Evolutionary conservation across 2,329 filamentous ascomycete species (phyloP), one percentile per base, ranked within the genome.

Genomic region (Penicillium glabrum): DNA sequence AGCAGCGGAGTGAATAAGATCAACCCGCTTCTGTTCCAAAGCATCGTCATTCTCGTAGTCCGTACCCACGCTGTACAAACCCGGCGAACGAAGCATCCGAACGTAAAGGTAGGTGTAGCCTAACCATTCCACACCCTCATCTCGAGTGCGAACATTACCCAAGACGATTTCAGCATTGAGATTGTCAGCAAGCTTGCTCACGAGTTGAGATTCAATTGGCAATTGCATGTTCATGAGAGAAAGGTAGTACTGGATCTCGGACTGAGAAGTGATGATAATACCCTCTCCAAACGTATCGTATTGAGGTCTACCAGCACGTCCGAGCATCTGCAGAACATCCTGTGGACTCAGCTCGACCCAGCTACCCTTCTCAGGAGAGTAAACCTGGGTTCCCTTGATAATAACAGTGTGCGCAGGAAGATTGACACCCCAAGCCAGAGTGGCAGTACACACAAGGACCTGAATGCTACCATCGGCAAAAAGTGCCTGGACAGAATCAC

Each of bases 361-460:
- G 74, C 90, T 95, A 79, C 95, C 95, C 79, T 97, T 98, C 73
- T 99, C 95, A 0, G 95, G 95, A 0, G 95, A 98, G 77, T 99
- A 99, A 21, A 99, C 89, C 70, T 96, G 92, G 1, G 95, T 99
- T 54, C 95, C 95, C 77, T 99, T 99, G 80, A 99, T 99, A 71
- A 99, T 93, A 69, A 99, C 95, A 1, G 95, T 98, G 71, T 99
- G 95, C 2, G 95, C 95, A 5, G 95, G 95, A 70, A 99, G 79
- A 75, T 99, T 99, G 71, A 99, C 95, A 86, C 95, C 95, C 95
- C 95, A 99, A 24, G 95, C 95, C 52, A 99, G 82, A n/a, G 95
- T 99, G 39, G 96, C 93, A 39, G 95, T 99, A 76, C 92, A 98
- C 35, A 98, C 93, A 50, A 99, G 86, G 1, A 99, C 95, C 72